Base-by-base conservation (phyloP, 2,329 filamentous ascomycete genomes). In the Pseudophaeomoniella oleicola region DNA sequence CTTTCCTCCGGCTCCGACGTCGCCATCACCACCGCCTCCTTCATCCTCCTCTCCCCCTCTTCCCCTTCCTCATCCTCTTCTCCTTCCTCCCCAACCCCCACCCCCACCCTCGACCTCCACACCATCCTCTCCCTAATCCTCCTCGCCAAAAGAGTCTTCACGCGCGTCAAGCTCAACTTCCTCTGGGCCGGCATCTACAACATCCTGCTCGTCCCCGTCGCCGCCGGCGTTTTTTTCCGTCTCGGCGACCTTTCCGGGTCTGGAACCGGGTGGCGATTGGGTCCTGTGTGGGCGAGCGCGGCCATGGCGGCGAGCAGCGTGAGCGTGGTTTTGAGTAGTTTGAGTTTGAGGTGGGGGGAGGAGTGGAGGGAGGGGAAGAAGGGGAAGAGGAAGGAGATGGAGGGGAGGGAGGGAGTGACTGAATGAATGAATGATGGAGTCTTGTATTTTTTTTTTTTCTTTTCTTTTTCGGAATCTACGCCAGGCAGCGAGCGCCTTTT, bases 241-340 rank as follows among this genome's bases (percentile, higher is more conserved):
- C 62, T 75, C 19, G 62, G 54, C 12, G 54, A 57, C 4, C 45
- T 44, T 37, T 39, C 48, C 19, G 52, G 48, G 46, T 52, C 56
- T 44, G 54, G 49, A 16, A 48, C 49, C 31, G 48, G 53, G 35
- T 67, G 62, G 59, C 51, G 63, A 19, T 41, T 69, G 5, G 62
- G 61, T 43, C 66, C 66, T 1, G 64, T 67, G 4, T 94, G 87
- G 87, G 88, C 87, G 4, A 80, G 78, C 45, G 59, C 94, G 53
- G 87, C 87, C 1, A 96, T 94, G 88, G 88, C 88, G 16, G 58
- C 87, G 55, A 94, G 86, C 57, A 88, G 81, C 56, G 78, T 94
- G 46, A 90, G 82, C 50, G 87, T 96, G 32, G 81, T 94, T 35
- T 60, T 74, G 51, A 93, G 85, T 54, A 88, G 81, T 60, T 58